A percentile compares a stretch with the other conserved stretches of the same genome.
Evolutionary conservation across 1,139 yeast species (phyloP).

Genomic region (Meyerozyma athensensis): DNA sequence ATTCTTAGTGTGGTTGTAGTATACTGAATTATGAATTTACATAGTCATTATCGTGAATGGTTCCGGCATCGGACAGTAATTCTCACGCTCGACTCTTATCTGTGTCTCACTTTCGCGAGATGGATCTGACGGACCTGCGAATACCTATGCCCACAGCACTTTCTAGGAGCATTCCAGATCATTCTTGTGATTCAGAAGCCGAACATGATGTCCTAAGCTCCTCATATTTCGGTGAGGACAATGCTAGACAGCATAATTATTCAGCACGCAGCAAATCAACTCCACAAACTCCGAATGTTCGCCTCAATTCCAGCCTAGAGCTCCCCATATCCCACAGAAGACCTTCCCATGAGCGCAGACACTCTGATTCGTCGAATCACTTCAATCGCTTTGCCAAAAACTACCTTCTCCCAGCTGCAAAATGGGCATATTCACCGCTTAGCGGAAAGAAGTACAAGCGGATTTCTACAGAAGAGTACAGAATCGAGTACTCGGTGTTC

Average conservation of each 20-base stretch:
- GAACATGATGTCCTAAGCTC: no score
- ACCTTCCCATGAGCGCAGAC: background rate
- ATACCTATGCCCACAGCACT: no score
- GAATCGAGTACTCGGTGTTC: constrained; percentile 26
- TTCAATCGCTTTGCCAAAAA: constrained; percentile 21
- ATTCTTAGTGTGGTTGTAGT: background rate
- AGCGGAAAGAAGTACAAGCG: constrained; percentile 9
- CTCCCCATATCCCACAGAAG: background rate
- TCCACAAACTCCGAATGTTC: background rate
- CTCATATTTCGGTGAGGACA: no score
- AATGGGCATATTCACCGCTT: constrained; percentile 22
- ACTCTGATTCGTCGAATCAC: constrained; percentile 8
- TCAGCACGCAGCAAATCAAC: constrained; percentile 1
- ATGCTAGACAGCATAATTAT: no score
- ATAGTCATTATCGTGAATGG: no score
- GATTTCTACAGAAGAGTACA: constrained; percentile 12
- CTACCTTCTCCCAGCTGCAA: constrained; percentile 26
- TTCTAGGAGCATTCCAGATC: no score
- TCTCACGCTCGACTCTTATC: no score
- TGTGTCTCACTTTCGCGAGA: no score
- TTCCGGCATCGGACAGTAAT: no score
- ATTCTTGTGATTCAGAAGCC: no score
- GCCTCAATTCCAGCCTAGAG: background rate
- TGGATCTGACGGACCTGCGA: no score
- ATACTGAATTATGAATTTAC: no score